Base-by-base conservation (phyloP, 768 basidiomycete species). In the Termitomyces sp. region DNA sequence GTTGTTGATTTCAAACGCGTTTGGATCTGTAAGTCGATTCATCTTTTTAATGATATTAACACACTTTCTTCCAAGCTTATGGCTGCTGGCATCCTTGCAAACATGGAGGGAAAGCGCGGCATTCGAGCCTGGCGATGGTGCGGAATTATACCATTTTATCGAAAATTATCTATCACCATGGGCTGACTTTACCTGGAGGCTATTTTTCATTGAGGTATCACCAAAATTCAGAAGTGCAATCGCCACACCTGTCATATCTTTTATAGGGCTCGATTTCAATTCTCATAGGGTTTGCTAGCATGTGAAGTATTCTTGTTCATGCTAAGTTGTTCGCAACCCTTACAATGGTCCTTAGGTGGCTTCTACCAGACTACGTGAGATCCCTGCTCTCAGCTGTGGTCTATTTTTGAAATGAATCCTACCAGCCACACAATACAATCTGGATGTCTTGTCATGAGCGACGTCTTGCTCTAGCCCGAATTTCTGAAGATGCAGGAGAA, bases 71-170 rank as follows among this genome's bases (percentile, higher is more conserved):
- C 56, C 5, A 22, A 87, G 81, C 65, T 88, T 7, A 80, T 89
- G 62, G 89, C 87, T 15, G 87, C 87, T n/a, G 88, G 85, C 11
- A 85, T 90, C 52, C 74, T 92, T 15, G 70, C 74, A 1, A 77
- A 74, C 42, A 85, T 90, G 87, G 79, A 90, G 57, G 87, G 85
- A 1, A 75, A 74, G 49, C 71, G 79, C 4, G 87, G 87, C 1
- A 82, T 87, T 41, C 65, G 82, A 28, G 86, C 84, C 10, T 90
- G 88, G 88, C 64, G 84, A 73, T 90, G 82, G 84, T 83, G 58
- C 56, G 72, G 54, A 12, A 24, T 21, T 22, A 11, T 5, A 44
- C 15, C 19, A n/a, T 19, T 10, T n/a, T 49, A 26, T 47, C 26
- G 10, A 24, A 35, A 30, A 28, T 9, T n/a, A 15, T 14, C 7